Conservation (phyloP, 108 stramenopile species). For the Schizochytrium sp. region DNA sequence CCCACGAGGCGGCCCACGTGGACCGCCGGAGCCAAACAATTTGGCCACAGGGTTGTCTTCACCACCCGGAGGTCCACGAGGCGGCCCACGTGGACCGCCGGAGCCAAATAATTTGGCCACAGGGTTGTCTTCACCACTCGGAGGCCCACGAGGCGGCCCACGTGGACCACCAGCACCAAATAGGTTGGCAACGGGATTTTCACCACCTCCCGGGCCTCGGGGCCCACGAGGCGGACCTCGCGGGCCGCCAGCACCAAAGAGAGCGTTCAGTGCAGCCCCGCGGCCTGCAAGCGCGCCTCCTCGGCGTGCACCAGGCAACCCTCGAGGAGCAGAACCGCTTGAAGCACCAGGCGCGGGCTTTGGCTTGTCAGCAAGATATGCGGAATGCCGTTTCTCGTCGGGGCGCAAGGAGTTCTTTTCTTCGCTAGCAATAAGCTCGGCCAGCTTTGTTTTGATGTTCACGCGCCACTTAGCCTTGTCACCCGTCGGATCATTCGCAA, state of each 20-base stretch:
- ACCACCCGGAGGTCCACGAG: neutral
- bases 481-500: neutral
- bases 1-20: neutral
- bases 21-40: neutral
- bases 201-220: neutral
- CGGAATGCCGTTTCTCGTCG: neutral
- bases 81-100: neutral
- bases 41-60: neutral
- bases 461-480: neutral
- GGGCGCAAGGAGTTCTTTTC: neutral
- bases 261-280: no score
- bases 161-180: neutral
- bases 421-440: neutral
- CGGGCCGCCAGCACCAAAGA: no score
- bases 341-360: neutral
- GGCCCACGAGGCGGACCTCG: neutral
- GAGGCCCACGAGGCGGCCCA: neutral
- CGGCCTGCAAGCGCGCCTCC: no score
- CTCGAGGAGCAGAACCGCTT: neutral
- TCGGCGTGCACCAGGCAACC: neutral
- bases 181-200: neutral
- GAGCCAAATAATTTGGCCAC: neutral
- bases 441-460: neutral
- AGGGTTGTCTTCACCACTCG: neutral
- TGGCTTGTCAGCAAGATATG: neutral